Evolutionary conservation across 371 early-diverging fungal species (phyloP).

Genomic region (Sporodiniella umbellata): DNA sequence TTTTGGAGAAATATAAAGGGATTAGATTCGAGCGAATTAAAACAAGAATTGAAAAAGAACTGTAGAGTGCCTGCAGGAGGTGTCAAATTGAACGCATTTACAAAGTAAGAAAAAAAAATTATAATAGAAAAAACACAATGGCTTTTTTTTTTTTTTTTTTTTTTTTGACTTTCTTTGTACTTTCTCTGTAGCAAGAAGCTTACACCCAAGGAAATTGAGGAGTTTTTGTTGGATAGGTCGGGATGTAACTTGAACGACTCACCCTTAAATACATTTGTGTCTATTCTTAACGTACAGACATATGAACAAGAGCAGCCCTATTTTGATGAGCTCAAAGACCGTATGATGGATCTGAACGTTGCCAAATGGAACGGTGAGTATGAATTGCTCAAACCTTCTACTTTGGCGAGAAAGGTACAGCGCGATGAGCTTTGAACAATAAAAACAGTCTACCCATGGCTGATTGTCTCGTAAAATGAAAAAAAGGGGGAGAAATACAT

Average conservation of each 20-base stretch:
- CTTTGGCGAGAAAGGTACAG: constrained; percentile 1
- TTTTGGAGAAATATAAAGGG: constrained; percentile 23
- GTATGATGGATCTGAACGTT: constrained; percentile 30
- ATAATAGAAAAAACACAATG: not conserved
- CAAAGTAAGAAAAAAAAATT: not conserved
- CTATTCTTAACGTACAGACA: constrained; percentile 15
- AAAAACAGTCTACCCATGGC: not conserved
- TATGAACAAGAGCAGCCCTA: constrained; percentile 24
- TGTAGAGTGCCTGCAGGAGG: constrained; percentile 27
- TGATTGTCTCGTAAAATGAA: too few species aligned
- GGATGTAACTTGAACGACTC: constrained; percentile 29
- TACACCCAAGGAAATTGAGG: constrained; percentile 10
- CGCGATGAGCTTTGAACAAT: constrained; percentile 24
- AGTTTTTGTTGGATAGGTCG: constrained; percentile 2
- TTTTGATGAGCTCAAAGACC: constrained; percentile 25
- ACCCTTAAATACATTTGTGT: constrained; percentile 20
- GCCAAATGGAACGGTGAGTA: constrained; percentile 28
- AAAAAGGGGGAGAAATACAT: not conserved
- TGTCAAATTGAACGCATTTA: constrained; percentile 6
- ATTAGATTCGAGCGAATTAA: not conserved
- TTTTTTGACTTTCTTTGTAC: too few species aligned
- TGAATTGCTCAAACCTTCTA: constrained; percentile 4
- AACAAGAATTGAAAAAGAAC: not conserved
- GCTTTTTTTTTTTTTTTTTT: not conserved
- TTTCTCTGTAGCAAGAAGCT: not conserved